Conservation (phyloP, 1,284 basidiomycete genomes). For the Ceratobasidium sp. region DNA sequence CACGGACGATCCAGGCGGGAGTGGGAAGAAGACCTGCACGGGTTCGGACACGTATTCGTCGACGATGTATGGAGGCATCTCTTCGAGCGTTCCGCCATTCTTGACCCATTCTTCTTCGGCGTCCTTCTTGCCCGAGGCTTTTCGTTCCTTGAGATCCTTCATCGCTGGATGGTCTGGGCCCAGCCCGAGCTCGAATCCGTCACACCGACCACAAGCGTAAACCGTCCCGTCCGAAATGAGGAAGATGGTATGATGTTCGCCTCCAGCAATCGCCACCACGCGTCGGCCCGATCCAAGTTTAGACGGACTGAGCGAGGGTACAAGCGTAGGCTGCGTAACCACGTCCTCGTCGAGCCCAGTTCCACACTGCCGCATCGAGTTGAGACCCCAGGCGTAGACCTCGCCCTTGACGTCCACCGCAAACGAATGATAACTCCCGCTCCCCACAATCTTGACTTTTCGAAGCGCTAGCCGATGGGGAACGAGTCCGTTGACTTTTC, state of each 20-base stretch:
- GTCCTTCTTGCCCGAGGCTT: constrained; percentile 50
- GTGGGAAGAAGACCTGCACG: constrained; percentile 55
- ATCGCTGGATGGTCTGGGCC: constrained; percentile 58
- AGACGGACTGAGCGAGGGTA: constrained; percentile 69
- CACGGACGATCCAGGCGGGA: constrained; percentile 47
- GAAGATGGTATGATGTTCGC: constrained; percentile 89
- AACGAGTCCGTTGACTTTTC: constrained; percentile 55
- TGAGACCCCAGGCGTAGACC: constrained; percentile 84
- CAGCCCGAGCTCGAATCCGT: constrained; percentile 80
- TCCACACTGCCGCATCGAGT: constrained; percentile 67
- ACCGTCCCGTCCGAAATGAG: constrained; percentile 83
- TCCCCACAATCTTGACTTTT: constrained; percentile 58
- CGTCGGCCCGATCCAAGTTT: constrained; percentile 66
- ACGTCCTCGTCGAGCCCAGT: constrained; percentile 65
- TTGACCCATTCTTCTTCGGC: constrained; percentile 45
- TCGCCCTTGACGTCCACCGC: constrained; percentile 67
- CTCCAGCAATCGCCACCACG: constrained; percentile 75
- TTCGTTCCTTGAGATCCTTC: constrained; percentile 23
- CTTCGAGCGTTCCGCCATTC: constrained; percentile 11
- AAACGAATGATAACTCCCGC: constrained; percentile 67
- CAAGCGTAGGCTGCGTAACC: constrained; percentile 71
- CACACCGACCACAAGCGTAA: constrained; percentile 80
- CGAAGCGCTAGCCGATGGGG: constrained; percentile 58
- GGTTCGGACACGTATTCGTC: constrained; percentile 49
- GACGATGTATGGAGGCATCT: constrained; percentile 38